phyloP scores from a whole-genome alignment of 2,329 filamentous ascomycete genomes.

The Pseudocercospora vitis region DNA sequence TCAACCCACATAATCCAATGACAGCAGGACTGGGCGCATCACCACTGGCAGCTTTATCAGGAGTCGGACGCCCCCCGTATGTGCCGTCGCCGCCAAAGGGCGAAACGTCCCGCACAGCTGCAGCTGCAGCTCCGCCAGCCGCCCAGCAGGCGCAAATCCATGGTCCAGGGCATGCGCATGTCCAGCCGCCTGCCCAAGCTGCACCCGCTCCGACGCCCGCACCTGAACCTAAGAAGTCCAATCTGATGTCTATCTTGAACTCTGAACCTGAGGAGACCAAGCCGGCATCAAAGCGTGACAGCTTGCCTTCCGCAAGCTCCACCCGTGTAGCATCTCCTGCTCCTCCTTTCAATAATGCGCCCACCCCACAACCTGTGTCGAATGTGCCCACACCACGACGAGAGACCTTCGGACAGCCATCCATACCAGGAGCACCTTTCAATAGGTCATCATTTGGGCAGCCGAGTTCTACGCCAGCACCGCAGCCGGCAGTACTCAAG shows the following conservation, averaged over 20 bases:
- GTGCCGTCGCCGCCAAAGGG: conserved; percentile 36
- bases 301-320: conserved; percentile 25
- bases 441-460: conserved; percentile 29
- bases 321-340: conserved; percentile 31
- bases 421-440: conserved; percentile 30
- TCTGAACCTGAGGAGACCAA: conserved; percentile 34
- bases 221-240: conserved; percentile 41
- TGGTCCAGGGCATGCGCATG: conserved; percentile 17
- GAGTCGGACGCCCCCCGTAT: conserved; percentile 23
- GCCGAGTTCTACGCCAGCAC: conserved; percentile 24
- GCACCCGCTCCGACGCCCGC: conserved; percentile 30
- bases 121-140: conserved; percentile 25
- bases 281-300: conserved; percentile 34
- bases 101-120: conserved; percentile 34
- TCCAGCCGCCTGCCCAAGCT: conserved; percentile 23
- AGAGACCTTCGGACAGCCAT: conserved; percentile 33
- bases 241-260: conserved; percentile 39
- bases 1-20: conserved; percentile 22
- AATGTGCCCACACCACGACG: conserved; percentile 25
- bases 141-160: conserved; percentile 18
- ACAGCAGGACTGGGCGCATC: conserved; percentile 18
- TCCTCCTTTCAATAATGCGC: conserved; percentile 20
- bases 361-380: conserved; percentile 23
- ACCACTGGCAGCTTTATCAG: conserved; percentile 23
- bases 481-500: conserved; percentile 27